These are phyloP conservation scores for Pyricularia grisea DNA, from an alignment of 2,329 filamentous ascomycete genomes.

Conservation along the genomic window DNA sequence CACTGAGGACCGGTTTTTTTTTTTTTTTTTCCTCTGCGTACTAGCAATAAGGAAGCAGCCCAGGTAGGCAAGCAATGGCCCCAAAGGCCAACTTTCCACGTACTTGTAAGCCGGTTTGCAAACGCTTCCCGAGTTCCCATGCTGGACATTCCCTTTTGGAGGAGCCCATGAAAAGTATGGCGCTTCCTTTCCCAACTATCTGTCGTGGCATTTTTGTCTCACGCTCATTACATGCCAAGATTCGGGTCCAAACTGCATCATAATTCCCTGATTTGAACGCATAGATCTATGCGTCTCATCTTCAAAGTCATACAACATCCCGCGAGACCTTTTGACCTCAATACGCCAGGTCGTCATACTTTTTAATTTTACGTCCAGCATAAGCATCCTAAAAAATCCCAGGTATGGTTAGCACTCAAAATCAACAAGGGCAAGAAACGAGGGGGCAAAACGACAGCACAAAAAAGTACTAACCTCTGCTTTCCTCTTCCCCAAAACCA, in stretches of 20 bases:
- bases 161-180: not conserved
- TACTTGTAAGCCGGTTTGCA: not conserved
- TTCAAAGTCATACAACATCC: not conserved
- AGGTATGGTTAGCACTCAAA: not conserved
- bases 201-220: not conserved
- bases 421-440: no score
- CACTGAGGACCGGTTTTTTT: not conserved
- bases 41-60: not conserved
- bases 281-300: not conserved
- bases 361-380: not conserved
- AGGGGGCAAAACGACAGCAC: no score
- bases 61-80: not conserved
- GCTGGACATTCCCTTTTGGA: not conserved
- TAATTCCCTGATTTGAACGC: not conserved
- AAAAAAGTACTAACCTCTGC: conserved; percentile 6
- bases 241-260: not conserved
- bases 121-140: not conserved
- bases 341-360: conserved; percentile 1
- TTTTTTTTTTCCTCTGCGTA: not conserved
- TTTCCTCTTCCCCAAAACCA: conserved; percentile 11
- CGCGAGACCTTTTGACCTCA: not conserved
- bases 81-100: not conserved
- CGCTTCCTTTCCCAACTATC: not conserved
- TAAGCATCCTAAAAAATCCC: not conserved
- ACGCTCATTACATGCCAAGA: not conserved